Evolutionary conservation across 1,284 basidiomycete genomes (phyloP), one percentile per base, ranked within the genome.

Genomic region (Malassezia vespertilionis): DNA sequence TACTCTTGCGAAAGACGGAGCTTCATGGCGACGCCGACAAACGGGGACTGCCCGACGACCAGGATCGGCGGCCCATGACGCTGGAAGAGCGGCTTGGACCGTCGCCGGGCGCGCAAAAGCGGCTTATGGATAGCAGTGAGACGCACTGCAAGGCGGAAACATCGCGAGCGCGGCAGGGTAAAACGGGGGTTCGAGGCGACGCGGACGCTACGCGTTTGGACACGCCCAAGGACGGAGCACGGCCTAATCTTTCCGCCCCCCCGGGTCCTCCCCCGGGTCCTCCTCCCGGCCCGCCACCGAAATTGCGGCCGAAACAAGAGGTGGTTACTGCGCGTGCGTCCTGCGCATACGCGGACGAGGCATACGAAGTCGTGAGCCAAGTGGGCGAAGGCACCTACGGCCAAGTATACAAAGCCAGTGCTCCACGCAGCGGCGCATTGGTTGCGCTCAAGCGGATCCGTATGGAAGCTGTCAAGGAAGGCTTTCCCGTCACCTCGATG

Each of bases 321-420:
- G 30, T 32, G 30, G 6, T 33, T 28, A 15, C 7, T 22, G 14
- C 30, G 32, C 21, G 23, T 4, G 3, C 17, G 6, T 4, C 32
- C 12, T 11, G 18, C 17, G 43, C 36, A 18, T 15, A 20, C 17
- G 4, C 28, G 10, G 43, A 45, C 21, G 76, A 78, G 52, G 64
- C 90, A 11, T 99, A 97, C 72, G 79, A 81, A 42, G 85, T 90
- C 45, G 76, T 97, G 28, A 83, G 80, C 41, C 90, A 96, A 67
- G 93, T 99, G 27, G 93, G 93, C 14, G 91, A 97, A 71, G 93
- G 93, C 2, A 99, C 93, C 2, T 99, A 97, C 69, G 93, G 93
- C 14, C 95, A 99, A 71, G 93, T 99, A 0, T 99, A 95, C 77
- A 99, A 99, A 72, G 93, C 93, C 1, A 79, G 81, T 41, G 89